Evolutionary conservation across 176 grass and related monocot species (phyloP), one percentile per base, ranked within the genome.

Genomic region (Ensete ventricosum): DNA sequence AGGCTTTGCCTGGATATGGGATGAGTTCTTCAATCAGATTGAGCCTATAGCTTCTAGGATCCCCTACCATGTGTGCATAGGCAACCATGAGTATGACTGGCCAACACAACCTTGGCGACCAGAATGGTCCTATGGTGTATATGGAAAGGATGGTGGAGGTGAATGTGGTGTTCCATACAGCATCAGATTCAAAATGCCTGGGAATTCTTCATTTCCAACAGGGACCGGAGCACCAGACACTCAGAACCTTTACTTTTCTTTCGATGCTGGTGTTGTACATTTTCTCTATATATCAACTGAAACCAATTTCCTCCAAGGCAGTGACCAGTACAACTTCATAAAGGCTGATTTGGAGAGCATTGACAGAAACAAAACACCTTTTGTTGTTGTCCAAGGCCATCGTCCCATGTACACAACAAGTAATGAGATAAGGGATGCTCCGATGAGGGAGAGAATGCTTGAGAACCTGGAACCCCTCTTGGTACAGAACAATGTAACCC

Each of bases 31-130:
- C 78, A 89, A 77, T 53, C 95, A 94, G 78, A 87, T 94, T 24
- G 95, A 98, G 75, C 90, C 95, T 50, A 84, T 98, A 80, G 90
- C 90, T 14, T 62, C 90, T 73, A 83, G 69, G 66, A 83, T 87
- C 21, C 90, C 95, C 8, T 98, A 93, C 80, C 95, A 98, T 87
- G 90, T 98, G 14, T 98, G 95, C 83, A 98, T 93, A 62, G 90
- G 95, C 68, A 98, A 94, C 69, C 95, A 98, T 53, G 95, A 98
- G 64, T 98, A 98, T 82, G 95, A 98, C 57, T 98, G 95, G 95
- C 95, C 80, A 63, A 85, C 43, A 23, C 95, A 99, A 78, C 95
- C 95, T 79, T 94, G 95, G 95, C 89, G 73, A 79, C 95, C 95
- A 50, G 81, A 17, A 9, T 98, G 95, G 95, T 19, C 88, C 69